Evolutionary conservation across 495 filamentous ascomycete species (phyloP).

Genomic region (Aspergillus leporis): DNA sequence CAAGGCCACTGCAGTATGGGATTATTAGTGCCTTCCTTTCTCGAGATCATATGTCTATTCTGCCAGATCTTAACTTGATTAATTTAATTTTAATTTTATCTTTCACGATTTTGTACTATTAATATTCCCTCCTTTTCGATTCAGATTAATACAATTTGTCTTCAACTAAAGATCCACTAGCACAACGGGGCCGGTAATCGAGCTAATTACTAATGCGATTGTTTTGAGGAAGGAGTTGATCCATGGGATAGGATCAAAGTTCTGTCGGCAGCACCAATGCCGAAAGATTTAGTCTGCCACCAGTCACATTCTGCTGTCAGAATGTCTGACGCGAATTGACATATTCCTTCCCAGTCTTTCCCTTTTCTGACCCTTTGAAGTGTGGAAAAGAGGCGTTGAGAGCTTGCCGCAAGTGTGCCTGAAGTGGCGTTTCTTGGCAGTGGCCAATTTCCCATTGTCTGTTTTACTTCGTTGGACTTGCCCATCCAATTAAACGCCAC

Average conservation of each 20-base stretch:
- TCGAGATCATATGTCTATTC: no score
- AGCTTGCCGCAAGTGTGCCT: slow-evolving; percentile 10
- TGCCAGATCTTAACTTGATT: no score
- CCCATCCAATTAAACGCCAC: neutral
- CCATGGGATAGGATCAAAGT: no score
- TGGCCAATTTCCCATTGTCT: slow-evolving; percentile 5
- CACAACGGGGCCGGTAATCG: neutral
- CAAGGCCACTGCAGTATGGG: no score
- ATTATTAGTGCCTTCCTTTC: no score
- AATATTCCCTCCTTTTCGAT: no score
- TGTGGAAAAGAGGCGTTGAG: neutral
- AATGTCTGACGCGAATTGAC: neutral
- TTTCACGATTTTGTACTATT: no score
- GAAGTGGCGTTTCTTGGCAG: slow-evolving; percentile 15
- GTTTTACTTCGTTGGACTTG: neutral
- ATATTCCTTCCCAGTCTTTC: neutral
- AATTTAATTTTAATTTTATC: no score
- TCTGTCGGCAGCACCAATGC: no score
- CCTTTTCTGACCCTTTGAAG: neutral
- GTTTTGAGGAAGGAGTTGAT: neutral
- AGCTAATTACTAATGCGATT: neutral
- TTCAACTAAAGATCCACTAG: neutral
- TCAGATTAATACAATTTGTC: no score
- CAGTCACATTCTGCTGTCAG: neutral
- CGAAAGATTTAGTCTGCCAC: no score